Percentiles rank a stretch among this genome's conserved stretches.
Conservation (phyloP, 1,139 yeast species). For the Pichia sp. region DNA sequence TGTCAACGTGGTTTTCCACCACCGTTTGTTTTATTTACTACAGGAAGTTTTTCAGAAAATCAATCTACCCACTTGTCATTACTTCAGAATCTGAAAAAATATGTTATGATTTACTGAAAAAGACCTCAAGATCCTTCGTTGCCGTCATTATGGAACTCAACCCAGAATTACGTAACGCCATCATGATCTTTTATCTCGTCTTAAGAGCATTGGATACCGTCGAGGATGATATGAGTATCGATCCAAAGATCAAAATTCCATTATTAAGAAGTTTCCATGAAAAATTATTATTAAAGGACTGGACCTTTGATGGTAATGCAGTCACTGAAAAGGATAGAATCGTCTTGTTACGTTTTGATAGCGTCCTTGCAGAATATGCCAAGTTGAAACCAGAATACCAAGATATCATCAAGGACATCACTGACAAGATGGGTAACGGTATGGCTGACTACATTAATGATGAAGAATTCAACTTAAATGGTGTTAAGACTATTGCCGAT, state of each 20-base stretch:
- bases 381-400: conserved; percentile 74
- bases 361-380: conserved; percentile 68
- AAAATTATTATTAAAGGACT: conserved; percentile 60
- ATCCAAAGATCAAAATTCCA: conserved; percentile 69
- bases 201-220: conserved; percentile 93
- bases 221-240: conserved; percentile 94
- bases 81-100: conserved; percentile 47
- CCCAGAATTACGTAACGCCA: conserved; percentile 82
- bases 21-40: neutral
- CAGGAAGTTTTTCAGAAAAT: conserved; percentile 45
- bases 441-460: conserved; percentile 93
- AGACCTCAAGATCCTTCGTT: conserved; percentile 88
- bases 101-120: conserved; percentile 66
- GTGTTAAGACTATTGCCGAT: conserved; percentile 75
- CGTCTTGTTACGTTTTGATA: conserved; percentile 75
- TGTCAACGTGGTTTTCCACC: no score
- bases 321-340: conserved; percentile 79
- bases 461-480: conserved; percentile 74
- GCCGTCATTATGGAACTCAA: conserved; percentile 90
- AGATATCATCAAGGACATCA: conserved; percentile 72
- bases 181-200: conserved; percentile 80
- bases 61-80: conserved; percentile 52
- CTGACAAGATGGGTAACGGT: conserved; percentile 90
- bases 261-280: conserved; percentile 66
- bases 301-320: conserved; percentile 78